A percentile compares a stretch with the other conserved stretches of the same genome.
phyloP scores from a whole-genome alignment of 495 filamentous ascomycete species.

The Neurospora tetrasperma region DNA sequence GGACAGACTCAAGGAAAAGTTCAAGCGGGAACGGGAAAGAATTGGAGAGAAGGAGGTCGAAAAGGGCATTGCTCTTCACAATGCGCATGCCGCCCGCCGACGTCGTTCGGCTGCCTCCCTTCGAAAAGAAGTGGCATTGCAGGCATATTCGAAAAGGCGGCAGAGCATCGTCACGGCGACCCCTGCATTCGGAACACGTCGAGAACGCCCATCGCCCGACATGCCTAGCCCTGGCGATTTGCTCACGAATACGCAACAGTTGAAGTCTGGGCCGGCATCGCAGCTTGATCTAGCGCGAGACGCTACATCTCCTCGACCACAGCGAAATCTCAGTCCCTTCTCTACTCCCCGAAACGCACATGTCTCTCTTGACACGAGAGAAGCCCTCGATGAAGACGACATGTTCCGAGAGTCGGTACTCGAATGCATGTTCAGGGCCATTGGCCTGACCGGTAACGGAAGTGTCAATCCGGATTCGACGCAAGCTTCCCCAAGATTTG shows the following conservation, averaged over 20 bases:
- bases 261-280: conserved; percentile 3
- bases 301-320: conserved; percentile 46
- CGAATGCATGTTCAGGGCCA: conserved; percentile 91
- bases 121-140: conserved; percentile 71
- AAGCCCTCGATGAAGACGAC: conserved; percentile 73
- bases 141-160: conserved; percentile 45
- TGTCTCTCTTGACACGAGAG: conserved; percentile 51
- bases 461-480: conserved; percentile 60
- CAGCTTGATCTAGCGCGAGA: conserved; percentile 14
- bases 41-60: conserved; percentile 72
- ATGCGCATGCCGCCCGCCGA: conserved; percentile 52
- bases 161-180: conserved; percentile 5
- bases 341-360: conserved; percentile 43
- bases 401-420: conserved; percentile 83
- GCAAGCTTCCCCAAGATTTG: conserved; percentile 72
- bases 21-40: conserved; percentile 73
- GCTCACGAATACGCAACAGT: conserved; percentile 59
- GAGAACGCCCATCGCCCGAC: conserved; percentile 25
- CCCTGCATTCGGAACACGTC: background rate
- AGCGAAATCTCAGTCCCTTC: conserved; percentile 49
- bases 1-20: conserved; percentile 86
- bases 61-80: conserved; percentile 95
- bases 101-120: conserved; percentile 64
- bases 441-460: conserved; percentile 65
- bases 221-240: conserved; percentile 67